Evolutionary conservation across 1,139 yeast species (phyloP).

Genomic region (Hyphopichia burtonii): DNA sequence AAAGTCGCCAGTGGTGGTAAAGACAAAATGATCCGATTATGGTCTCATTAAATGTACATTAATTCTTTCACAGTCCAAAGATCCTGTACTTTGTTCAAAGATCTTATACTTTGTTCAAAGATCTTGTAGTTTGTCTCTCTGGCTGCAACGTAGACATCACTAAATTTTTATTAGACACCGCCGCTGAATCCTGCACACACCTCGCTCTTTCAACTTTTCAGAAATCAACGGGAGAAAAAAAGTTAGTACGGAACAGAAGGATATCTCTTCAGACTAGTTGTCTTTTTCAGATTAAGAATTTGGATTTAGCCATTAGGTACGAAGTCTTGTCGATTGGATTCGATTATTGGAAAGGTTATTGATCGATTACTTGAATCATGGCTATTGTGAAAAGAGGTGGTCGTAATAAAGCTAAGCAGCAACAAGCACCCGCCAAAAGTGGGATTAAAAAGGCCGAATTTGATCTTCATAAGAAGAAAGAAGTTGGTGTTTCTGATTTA

Average conservation of each 20-base stretch:
- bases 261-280: neutral
- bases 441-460: conserved; percentile 89
- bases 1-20: conserved; percentile 96
- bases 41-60: conserved; percentile 63
- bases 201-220: neutral
- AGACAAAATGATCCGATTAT: conserved; percentile 87
- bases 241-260: neutral
- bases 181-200: conserved; percentile 1
- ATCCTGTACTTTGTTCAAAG: too few relatives aligned
- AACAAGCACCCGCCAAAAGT: conserved; percentile 54
- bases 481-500: conserved; percentile 95
- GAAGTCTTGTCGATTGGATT: too few relatives aligned
- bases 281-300: too few relatives aligned
- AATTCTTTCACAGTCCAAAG: too few relatives aligned
- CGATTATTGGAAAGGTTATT: too few relatives aligned
- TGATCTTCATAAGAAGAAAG: conserved; percentile 85
- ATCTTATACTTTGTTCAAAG: too few relatives aligned
- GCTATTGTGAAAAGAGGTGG: conserved; percentile 78
- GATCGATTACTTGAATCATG: conserved; percentile 51
- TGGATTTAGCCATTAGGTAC: too few relatives aligned
- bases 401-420: conserved; percentile 57
- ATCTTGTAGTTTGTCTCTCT: neutral
- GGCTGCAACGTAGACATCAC: neutral
- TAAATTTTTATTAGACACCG: neutral
- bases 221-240: neutral